A percentile compares a stretch with the other conserved stretches of the same genome.
These are phyloP conservation scores for Penicillium alfredii DNA, from an alignment of 495 filamentous ascomycete species.

Conservation along the genomic window DNA sequence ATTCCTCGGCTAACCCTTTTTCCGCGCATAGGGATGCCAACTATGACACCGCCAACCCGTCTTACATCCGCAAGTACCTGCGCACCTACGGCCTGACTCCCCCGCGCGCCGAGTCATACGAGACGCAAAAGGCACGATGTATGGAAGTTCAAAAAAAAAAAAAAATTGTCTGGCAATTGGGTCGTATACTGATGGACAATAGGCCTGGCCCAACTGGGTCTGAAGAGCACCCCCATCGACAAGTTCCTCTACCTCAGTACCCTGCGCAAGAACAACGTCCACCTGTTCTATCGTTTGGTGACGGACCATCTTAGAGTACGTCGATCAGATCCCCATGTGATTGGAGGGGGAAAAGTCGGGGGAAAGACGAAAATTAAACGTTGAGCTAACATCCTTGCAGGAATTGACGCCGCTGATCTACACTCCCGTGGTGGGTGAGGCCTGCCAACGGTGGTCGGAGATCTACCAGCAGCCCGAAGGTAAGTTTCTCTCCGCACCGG, in stretches of 20 bases:
- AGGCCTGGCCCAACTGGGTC: constrained; percentile 66
- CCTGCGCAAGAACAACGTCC: constrained; percentile 80
- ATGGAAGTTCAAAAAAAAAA: no score
- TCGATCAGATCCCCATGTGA: constrained; percentile 7
- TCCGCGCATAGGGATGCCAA: constrained; percentile 33
- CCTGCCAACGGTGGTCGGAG: constrained; percentile 90
- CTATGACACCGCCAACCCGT: constrained; percentile 58
- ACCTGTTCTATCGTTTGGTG: constrained; percentile 91
- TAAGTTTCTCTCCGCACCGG: constrained; percentile 24
- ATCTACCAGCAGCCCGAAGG: constrained; percentile 94
- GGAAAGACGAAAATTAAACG: constrained; percentile 3
- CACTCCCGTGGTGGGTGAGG: constrained; percentile 94
- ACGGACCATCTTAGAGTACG: constrained; percentile 77
- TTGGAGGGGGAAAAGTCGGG: background rate
- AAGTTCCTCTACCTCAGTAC: constrained; percentile 91
- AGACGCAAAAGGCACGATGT: constrained; percentile 65
- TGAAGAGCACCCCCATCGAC: constrained; percentile 76
- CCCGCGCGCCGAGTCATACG: constrained; percentile 63
- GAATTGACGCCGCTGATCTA: constrained; percentile 94
- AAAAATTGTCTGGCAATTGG: no score
- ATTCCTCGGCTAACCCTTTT: background rate
- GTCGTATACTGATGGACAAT: no score
- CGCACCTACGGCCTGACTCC: constrained; percentile 67
- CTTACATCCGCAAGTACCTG: constrained; percentile 61
- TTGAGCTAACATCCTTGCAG: no score